These are phyloP conservation scores for Mortierella claussenii DNA, from an alignment of 192 early-diverging fungal genomes.

Conservation along the genomic window DNA sequence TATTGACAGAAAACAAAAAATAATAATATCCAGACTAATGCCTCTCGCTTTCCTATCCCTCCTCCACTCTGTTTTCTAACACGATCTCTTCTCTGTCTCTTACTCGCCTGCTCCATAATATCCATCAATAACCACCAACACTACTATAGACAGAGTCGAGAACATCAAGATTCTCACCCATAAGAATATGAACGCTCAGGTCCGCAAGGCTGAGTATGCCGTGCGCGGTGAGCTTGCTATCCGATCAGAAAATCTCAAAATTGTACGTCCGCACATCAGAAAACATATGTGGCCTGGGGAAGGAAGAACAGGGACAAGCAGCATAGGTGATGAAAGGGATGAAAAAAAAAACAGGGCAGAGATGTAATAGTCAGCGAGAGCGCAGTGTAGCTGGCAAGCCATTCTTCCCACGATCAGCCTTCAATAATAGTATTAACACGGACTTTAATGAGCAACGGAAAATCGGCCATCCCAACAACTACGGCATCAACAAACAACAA, in stretches of 20 bases:
- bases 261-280: conserved; percentile 43
- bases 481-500: not conserved
- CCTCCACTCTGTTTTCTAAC: not conserved
- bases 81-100: not conserved
- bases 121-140: not conserved
- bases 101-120: not conserved
- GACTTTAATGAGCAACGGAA: not conserved
- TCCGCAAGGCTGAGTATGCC: conserved; percentile 90
- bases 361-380: too few species aligned
- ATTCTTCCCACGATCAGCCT: conserved; percentile 34
- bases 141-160: not conserved
- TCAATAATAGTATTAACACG: not conserved
- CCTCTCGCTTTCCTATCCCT: not conserved
- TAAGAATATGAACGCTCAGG: conserved; percentile 77
- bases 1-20: not conserved
- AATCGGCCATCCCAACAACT: conserved; percentile 8
- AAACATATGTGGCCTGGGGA: not conserved
- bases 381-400: not conserved
- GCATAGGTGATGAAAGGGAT: not conserved
- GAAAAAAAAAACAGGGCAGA: not conserved
- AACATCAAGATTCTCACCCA: conserved; percentile 72
- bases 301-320: not conserved
- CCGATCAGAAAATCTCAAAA: conserved; percentile 84
- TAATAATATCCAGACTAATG: too few species aligned
- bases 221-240: conserved; percentile 97